Evolutionary conservation across 257 asterid genomes (phyloP), one percentile per base, ranked within the genome.

Genomic region (Fraxinus americana): DNA sequence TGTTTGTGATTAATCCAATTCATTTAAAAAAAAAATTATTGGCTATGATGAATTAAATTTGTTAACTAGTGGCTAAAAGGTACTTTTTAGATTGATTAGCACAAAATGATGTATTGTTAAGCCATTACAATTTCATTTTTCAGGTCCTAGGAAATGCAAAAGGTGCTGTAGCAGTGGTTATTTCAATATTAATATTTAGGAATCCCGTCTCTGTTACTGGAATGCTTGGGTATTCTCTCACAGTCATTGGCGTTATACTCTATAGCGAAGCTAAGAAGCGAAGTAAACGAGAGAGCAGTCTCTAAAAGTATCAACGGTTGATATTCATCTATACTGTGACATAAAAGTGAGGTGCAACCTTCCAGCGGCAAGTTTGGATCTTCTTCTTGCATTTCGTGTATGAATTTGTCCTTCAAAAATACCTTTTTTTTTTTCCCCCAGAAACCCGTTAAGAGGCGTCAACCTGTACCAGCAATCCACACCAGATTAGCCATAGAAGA

Each of bases 131-230:
- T 70, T 38, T 50, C 4, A 23, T 73, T 41, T 59, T 77, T 52
- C 87, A 91, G 97, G 97, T 91, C 68, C 96, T 91, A 35, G 97
- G 97, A 67, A 91, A 91, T 74, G 97, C 97, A 19, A 91, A 91
- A 86, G 97, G 97, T 54, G 97, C 97, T 29, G 92, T 90, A 29
- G 97, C 97, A 27, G 97, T 91, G 81, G 97, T 91, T 17, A 85
- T 91, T 67, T 91, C 97, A 75, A 91, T 91, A 76, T 77, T 91
- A 79, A 91, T 91, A 76, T 91, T 91, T 81, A 91, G 82, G 86
- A 91, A 91, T 75, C 97, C 97, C 0, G 96, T 91, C 68, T 91
- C 97, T 1, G 82, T 88, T n/a, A 91, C 96, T 0, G 97, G 97
- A 69, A 91, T 91, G 97, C 85, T 90, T 4, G 97, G 97, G 30